Evolutionary conservation across 164 flowering plant genomes (phyloP).

Genomic region (Aristolochia contorta): DNA sequence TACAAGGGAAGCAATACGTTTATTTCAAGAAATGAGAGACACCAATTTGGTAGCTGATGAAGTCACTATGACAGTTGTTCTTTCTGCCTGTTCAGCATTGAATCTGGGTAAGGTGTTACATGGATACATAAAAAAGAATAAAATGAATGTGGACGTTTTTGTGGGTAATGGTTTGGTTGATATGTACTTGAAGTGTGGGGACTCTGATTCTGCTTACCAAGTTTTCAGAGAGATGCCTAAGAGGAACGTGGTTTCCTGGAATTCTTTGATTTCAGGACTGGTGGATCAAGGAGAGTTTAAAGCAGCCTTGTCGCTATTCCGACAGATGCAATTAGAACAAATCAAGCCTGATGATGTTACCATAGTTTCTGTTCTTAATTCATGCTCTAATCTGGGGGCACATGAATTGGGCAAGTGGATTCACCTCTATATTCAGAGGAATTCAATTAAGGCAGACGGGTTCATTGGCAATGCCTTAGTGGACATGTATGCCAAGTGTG

Average conservation of each 20-base stretch:
- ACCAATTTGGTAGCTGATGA: constrained; percentile 10
- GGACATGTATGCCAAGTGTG: constrained; percentile 18
- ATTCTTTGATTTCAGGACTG: constrained; percentile 12
- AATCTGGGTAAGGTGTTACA: constrained; percentile 11
- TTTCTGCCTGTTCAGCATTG: constrained; percentile 11
- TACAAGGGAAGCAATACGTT: constrained; percentile 7
- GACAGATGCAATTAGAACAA: constrained; percentile 6
- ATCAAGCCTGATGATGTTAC: constrained; percentile 12
- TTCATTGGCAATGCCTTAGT: constrained; percentile 16
- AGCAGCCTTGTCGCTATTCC: constrained; percentile 10
- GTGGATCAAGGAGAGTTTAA: constrained; percentile 13
- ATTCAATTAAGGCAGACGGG: constrained; percentile 5
- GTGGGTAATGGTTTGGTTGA: constrained; percentile 16
- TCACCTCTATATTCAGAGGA: constrained; percentile 9
- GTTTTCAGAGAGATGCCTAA: constrained; percentile 10
- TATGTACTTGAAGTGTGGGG: constrained; percentile 18
- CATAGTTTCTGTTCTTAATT: constrained; percentile 10
- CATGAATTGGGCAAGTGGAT: constrained; percentile 15
- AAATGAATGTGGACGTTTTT: constrained; percentile 9
- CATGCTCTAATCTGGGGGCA: constrained; percentile 14
- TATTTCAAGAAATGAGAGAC: constrained; percentile 8
- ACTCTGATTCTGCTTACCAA: constrained; percentile 5
- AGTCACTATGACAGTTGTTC: constrained; percentile 10
- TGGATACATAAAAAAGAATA: constrained; percentile 8
- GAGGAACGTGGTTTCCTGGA: constrained; percentile 16